Conservation (phyloP, 495 filamentous ascomycete genomes). For the Penicillium ucsense region DNA sequence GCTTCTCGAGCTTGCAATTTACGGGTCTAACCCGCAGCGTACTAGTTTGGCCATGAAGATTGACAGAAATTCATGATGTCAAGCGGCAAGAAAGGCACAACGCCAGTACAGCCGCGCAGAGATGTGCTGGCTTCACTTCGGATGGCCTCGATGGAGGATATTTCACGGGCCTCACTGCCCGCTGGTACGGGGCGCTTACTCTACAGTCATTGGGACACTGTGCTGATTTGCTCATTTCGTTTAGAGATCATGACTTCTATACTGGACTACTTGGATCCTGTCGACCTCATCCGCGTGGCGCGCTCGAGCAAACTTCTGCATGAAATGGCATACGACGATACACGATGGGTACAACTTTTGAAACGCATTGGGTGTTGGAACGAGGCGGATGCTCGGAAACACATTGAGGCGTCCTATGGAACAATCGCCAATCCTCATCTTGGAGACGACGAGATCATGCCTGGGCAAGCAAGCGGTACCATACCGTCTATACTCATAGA, state of each 20-base stretch:
- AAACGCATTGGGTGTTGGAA: constrained; percentile 87
- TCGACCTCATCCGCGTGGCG: constrained; percentile 80
- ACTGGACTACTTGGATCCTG: constrained; percentile 76
- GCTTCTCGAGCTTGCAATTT: too few species aligned
- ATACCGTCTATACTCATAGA: constrained; percentile 7
- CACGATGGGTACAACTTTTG: constrained; percentile 80
- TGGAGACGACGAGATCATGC: constrained; percentile 40
- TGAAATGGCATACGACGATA: constrained; percentile 99
- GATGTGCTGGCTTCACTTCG: constrained; percentile 66
- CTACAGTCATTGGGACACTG: constrained; percentile 3
- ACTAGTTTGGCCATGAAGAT: constrained; percentile 25
- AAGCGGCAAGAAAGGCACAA: constrained; percentile 51
- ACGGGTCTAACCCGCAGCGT: not conserved
- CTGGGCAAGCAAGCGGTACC: constrained; percentile 12
- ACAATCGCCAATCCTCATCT: constrained; percentile 53
- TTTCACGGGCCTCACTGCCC: constrained; percentile 64
- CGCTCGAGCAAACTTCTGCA: constrained; percentile 78
- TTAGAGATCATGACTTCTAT: constrained; percentile 82
- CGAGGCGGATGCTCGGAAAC: constrained; percentile 70
- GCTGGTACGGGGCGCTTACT: constrained; percentile 45
- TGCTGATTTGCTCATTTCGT: too few species aligned
- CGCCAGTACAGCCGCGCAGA: constrained; percentile 38
- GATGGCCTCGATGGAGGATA: constrained; percentile 63
- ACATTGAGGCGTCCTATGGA: constrained; percentile 64
- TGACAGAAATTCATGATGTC: constrained; percentile 39